Conservation (phyloP, 176 grass and related monocot species). For the Oryza rufipogon region DNA sequence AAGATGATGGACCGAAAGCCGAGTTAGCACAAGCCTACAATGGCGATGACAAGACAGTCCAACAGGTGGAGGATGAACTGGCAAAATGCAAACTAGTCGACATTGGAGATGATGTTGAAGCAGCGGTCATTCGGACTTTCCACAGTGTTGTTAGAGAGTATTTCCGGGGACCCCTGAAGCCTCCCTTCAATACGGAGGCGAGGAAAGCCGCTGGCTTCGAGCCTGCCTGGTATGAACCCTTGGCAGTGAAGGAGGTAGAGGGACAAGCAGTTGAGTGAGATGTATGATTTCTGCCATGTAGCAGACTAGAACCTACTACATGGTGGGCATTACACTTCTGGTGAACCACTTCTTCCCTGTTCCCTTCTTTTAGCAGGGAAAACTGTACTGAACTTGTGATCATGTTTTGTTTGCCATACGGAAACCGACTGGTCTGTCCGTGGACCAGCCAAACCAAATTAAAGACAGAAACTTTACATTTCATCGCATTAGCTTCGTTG, state of each 20-base stretch:
- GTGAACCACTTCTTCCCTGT: not conserved
- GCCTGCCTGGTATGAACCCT: conserved; percentile 82
- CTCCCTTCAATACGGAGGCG: conserved; percentile 73
- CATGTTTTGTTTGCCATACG: not conserved
- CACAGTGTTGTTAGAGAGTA: conserved; percentile 73
- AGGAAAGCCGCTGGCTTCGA: conserved; percentile 80
- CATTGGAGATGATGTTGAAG: conserved; percentile 5
- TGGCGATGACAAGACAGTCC: not conserved
- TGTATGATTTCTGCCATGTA: conserved; percentile 8
- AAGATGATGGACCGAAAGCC: not conserved
- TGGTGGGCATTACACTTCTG: not conserved
- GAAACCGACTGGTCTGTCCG: not conserved
- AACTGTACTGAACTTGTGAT: not conserved
- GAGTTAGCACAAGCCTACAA: not conserved
- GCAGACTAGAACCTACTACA: not conserved
- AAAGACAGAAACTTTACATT: not conserved
- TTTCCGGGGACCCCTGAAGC: conserved; percentile 80
- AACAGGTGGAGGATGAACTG: conserved; percentile 7
- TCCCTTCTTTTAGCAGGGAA: not conserved
- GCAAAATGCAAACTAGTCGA: conserved; percentile 29
- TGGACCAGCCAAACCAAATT: not conserved
- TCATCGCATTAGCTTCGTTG: not conserved
- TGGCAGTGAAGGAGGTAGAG: conserved; percentile 60
- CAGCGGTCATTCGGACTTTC: conserved; percentile 55
- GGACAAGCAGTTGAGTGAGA: conserved; percentile 13